Percentiles rank a stretch among this genome's conserved stretches.
These are phyloP conservation scores for Rusavskia elegans DNA, from an alignment of 495 filamentous ascomycete species.

Conservation along the genomic window DNA sequence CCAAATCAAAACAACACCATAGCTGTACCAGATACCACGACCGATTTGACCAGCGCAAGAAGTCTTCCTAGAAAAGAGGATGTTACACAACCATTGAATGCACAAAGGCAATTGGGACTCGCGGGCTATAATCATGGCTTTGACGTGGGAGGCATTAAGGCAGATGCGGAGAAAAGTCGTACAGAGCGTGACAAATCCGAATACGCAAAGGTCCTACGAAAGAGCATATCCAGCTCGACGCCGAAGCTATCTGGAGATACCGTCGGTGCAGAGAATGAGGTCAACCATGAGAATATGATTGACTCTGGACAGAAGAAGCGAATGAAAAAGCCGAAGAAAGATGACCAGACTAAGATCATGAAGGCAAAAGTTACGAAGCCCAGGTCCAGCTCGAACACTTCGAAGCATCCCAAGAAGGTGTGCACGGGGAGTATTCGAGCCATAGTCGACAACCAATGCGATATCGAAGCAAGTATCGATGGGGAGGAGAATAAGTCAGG, in stretches of 20 bases:
- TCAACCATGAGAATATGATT: background rate
- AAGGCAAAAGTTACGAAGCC: slow-evolving; percentile 11
- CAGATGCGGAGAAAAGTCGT: background rate
- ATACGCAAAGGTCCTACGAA: background rate
- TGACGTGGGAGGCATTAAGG: no score
- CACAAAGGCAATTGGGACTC: no score
- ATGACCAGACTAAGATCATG: slow-evolving; percentile 9
- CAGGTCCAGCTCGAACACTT: background rate
- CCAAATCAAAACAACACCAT: no score
- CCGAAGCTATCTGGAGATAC: background rate
- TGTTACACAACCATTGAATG: background rate
- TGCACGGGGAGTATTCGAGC: background rate
- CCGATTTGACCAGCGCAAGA: background rate
- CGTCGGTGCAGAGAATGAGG: background rate
- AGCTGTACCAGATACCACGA: no score
- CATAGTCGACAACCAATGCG: no score
- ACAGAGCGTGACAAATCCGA: background rate
- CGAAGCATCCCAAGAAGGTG: background rate
- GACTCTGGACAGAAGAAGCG: background rate
- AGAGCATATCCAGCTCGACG: background rate
- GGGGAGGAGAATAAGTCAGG: background rate
- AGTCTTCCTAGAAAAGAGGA: background rate
- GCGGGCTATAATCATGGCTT: background rate
- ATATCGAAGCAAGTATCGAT: background rate
- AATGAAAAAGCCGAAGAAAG: slow-evolving; percentile 4